A percentile compares a stretch with the other conserved stretches of the same genome.
Evolutionary conservation across 345 rosid genomes (phyloP).

Genomic region (Linum tenue): DNA sequence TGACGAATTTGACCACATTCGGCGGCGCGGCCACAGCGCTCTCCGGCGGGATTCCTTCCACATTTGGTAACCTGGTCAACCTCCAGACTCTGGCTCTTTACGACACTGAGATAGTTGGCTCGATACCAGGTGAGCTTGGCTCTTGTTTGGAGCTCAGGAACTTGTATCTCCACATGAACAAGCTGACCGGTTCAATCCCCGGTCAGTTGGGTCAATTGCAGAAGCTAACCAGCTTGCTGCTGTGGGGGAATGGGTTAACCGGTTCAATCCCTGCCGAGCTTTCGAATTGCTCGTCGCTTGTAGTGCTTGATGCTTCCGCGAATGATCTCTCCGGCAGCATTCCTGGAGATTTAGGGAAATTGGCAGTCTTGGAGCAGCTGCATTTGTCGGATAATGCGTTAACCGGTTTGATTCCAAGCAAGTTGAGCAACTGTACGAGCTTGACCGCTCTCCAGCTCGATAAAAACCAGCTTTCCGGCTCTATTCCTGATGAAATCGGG

Average conservation of each 20-base stretch:
- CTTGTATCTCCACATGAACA: slow-evolving; percentile 69
- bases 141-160: slow-evolving; percentile 79
- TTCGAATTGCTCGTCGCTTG: slow-evolving; percentile 66
- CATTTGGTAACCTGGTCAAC: slow-evolving; percentile 60
- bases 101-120: slow-evolving; percentile 73
- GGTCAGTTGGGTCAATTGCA: slow-evolving; percentile 52
- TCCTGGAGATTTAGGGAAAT: slow-evolving; percentile 52
- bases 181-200: slow-evolving; percentile 78
- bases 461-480: slow-evolving; percentile 70
- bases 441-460: slow-evolving; percentile 76
- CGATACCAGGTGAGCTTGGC: slow-evolving; percentile 72
- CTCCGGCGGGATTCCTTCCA: slow-evolving; percentile 63
- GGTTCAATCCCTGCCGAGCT: slow-evolving; percentile 82
- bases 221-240: slow-evolving; percentile 56
- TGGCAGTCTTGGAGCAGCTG: slow-evolving; percentile 59
- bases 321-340: slow-evolving; percentile 75
- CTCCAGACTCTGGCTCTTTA: slow-evolving; percentile 64
- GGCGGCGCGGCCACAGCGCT: slow-evolving; percentile 72
- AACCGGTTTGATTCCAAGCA: slow-evolving; percentile 73
- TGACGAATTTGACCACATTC: slow-evolving; percentile 59
- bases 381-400: slow-evolving; percentile 83
- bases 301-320: slow-evolving; percentile 65
- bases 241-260: slow-evolving; percentile 73
- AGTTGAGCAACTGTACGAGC: slow-evolving; percentile 51
- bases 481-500: slow-evolving; percentile 74